Conservation (phyloP, 768 basidiomycete species). For the Austroboletus festivus region DNA sequence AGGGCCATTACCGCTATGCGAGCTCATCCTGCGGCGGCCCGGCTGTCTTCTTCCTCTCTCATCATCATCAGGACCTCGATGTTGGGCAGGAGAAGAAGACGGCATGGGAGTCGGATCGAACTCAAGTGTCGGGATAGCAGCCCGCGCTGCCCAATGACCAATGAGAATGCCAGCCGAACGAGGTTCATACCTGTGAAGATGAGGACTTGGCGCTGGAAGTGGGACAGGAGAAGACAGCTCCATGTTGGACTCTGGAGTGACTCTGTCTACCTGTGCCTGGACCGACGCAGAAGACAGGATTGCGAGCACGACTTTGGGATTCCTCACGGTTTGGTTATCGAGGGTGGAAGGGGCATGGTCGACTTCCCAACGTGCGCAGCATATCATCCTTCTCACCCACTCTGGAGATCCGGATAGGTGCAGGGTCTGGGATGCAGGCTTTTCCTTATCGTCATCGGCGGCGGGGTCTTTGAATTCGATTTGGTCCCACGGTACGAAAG, state of each 20-base stretch:
- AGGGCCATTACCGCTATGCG: slow-evolving; percentile 17
- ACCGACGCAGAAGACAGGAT: slow-evolving; percentile 38
- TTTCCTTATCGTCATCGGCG: slow-evolving; percentile 23
- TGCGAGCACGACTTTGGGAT: slow-evolving; percentile 61
- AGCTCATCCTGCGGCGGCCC: slow-evolving; percentile 30
- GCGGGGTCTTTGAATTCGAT: slow-evolving; percentile 50
- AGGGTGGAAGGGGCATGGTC: slow-evolving; percentile 44
- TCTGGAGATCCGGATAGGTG: slow-evolving; percentile 56
- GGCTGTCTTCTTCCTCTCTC: slow-evolving; percentile 30
- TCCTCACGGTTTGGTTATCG: slow-evolving; percentile 17
- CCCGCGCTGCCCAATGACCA: slow-evolving; percentile 62
- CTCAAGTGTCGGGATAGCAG: slow-evolving; percentile 55
- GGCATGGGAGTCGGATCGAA: slow-evolving; percentile 37
- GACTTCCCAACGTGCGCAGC: slow-evolving; percentile 75
- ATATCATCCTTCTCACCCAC: slow-evolving; percentile 82
- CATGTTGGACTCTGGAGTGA: slow-evolving; percentile 11
- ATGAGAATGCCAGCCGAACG: slow-evolving; percentile 64
- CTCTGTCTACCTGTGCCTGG: slow-evolving; percentile 26
- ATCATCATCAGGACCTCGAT: slow-evolving; percentile 30
- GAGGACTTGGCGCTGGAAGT: slow-evolving; percentile 56
- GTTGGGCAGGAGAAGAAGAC: slow-evolving; percentile 15
- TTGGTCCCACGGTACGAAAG: slow-evolving; percentile 78
- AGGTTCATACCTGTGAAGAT: slow-evolving; percentile 57
- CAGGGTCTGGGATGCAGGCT: slow-evolving; percentile 21
- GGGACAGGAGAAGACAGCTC: slow-evolving; percentile 54